Evolutionary conservation across 2,329 filamentous ascomycete species (phyloP), one percentile per base, ranked within the genome.

Genomic region (Aspergillus latus): DNA sequence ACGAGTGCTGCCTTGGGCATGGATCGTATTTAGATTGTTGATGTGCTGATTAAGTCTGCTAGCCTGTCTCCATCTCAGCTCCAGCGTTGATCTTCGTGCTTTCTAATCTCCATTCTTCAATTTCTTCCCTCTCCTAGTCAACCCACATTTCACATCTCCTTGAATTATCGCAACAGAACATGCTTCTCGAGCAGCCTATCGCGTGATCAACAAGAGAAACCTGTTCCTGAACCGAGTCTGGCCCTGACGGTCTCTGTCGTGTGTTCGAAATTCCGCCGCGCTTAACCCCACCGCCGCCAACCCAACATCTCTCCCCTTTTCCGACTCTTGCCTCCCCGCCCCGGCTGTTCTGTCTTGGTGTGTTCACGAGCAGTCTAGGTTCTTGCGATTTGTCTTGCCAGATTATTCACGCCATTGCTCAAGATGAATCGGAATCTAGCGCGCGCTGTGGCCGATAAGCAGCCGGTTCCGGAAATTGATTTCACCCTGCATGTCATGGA

Each of bases 401-500:
- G 50, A 60, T 39, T 49, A 29, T 40, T 55, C 42, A 34, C 43
- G 51, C 48, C 32, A 43, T 57, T 54, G 49, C 52, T 59, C 65
- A 75, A 62, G 36, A 78, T 78, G 76, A 74, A 75, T 62, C 67
- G 64, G 45, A 66, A 68, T 63, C 62, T 97, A 72, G 91, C 96
- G 71, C 90, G 90, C 74, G 94, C 94, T 59, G 92, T 99, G 70
- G 87, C 88, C 74, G 86, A 97, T 69, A 97, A 97, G 88, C 93
- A 89, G 81, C 92, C 93, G 53, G 83, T 95, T 49, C 94, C 94
- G 57, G 93, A 97, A 82, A 97, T 99, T 70, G 94, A 99, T 80
- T 99, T 99, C 75, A 95, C 91, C 55, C 86, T 99, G 71, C 94
- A 99, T 77, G 94, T 89, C 61, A 97, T 97, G 93, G 94, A 99